phyloP scores from a whole-genome alignment of 2,329 filamentous ascomycete genomes.

The Alternaria dauci region DNA sequence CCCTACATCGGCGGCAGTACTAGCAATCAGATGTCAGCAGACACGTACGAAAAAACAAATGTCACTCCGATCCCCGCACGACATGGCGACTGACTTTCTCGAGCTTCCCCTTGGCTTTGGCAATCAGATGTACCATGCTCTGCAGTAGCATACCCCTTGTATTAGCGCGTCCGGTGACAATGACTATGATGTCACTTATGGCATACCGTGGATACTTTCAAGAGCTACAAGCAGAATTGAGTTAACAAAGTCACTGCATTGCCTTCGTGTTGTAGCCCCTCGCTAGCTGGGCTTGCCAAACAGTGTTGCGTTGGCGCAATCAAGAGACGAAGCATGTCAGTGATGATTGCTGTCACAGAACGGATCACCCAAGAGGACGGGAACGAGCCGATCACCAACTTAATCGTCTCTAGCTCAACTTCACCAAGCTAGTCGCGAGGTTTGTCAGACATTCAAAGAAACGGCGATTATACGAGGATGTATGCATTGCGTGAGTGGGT shows the following conservation, averaged over 20 bases:
- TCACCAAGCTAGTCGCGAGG: background rate
- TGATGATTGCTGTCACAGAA: background rate
- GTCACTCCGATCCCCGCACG: background rate
- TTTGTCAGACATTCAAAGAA: background rate
- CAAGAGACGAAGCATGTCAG: background rate
- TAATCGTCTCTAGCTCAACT: background rate
- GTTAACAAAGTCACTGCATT: too few relatives aligned
- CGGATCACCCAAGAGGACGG: background rate
- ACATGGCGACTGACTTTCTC: constrained; percentile 12
- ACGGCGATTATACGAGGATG: too few relatives aligned
- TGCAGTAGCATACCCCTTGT: background rate
- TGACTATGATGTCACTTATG: background rate
- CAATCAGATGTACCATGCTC: constrained; percentile 14
- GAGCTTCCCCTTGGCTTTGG: constrained; percentile 20
- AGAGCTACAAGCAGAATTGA: too few relatives aligned
- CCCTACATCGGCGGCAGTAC: constrained; percentile 1
- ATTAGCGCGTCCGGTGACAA: background rate
- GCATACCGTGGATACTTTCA: background rate
- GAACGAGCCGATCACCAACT: background rate
- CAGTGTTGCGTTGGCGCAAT: background rate
- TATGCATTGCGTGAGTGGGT: background rate
- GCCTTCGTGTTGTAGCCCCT: too few relatives aligned
- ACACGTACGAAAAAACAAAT: background rate
- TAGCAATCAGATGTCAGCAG: background rate
- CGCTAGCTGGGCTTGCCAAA: background rate